Conservation (phyloP, 2,329 filamentous ascomycete species). For the Alternaria ethzedia region DNA sequence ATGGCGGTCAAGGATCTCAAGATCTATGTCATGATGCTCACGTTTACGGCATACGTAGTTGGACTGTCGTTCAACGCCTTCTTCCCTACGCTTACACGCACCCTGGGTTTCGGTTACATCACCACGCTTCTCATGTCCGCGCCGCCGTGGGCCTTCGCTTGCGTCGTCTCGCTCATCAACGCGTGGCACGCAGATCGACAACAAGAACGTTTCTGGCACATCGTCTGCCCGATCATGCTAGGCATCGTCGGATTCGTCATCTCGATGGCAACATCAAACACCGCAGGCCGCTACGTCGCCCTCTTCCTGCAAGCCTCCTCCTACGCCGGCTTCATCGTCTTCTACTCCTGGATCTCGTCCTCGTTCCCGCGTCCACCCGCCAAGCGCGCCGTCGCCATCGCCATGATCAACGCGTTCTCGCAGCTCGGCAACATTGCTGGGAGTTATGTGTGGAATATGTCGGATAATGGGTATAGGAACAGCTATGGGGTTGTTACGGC, state of each 20-base stretch:
- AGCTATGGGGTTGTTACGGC: constrained; percentile 69
- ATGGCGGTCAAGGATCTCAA: constrained; percentile 67
- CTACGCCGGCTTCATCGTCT: constrained; percentile 47
- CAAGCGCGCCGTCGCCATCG: constrained; percentile 67
- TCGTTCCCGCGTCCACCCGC: constrained; percentile 62
- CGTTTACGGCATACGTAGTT: constrained; percentile 66
- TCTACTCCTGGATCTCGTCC: constrained; percentile 47
- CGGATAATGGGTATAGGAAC: constrained; percentile 66
- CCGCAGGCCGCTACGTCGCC: constrained; percentile 42
- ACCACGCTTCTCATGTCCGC: constrained; percentile 50
- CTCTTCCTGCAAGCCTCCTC: constrained; percentile 50
- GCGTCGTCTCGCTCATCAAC: constrained; percentile 55
- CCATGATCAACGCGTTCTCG: constrained; percentile 63
- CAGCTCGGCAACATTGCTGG: constrained; percentile 57
- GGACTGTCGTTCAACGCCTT: constrained; percentile 52
- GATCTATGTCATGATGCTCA: constrained; percentile 69
- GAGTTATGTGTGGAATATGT: constrained; percentile 67
- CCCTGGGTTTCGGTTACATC: constrained; percentile 48
- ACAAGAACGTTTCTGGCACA: constrained; percentile 61
- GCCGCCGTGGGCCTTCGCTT: constrained; percentile 59
- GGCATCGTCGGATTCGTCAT: constrained; percentile 55
- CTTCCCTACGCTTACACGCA: constrained; percentile 48
- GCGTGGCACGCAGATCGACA: constrained; percentile 60
- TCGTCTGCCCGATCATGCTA: constrained; percentile 52
- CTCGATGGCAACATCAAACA: constrained; percentile 39